These are phyloP conservation scores for Suillus weaverae DNA, from an alignment of 768 basidiomycete genomes.

Conservation along the genomic window DNA sequence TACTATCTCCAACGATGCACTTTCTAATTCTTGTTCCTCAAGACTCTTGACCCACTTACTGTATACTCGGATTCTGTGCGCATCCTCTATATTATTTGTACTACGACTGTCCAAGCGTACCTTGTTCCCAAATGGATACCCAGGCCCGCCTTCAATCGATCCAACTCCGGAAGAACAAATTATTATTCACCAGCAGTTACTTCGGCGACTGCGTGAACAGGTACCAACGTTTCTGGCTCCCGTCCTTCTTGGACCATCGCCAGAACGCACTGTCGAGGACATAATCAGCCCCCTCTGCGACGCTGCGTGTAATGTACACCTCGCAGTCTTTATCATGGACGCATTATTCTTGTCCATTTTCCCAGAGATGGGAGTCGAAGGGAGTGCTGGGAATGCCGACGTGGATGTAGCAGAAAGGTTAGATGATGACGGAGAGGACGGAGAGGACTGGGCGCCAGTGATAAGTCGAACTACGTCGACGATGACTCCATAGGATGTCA, in stretches of 20 bases:
- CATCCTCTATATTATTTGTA: constrained; percentile 50
- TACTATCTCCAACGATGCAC: background rate
- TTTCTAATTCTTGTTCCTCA: background rate
- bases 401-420: background rate
- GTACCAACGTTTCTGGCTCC: constrained; percentile 42
- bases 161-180: constrained; percentile 78
- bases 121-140: constrained; percentile 90
- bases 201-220: constrained; percentile 38
- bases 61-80: constrained; percentile 50
- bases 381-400: background rate
- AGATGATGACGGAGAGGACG: constrained; percentile 4
- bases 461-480: background rate
- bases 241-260: constrained; percentile 55
- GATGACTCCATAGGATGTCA: background rate
- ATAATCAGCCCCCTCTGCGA: constrained; percentile 64
- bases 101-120: constrained; percentile 61
- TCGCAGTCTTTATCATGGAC: constrained; percentile 74
- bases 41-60: constrained; percentile 75
- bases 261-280: constrained; percentile 46
- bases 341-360: constrained; percentile 68
- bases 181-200: constrained; percentile 46
- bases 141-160: constrained; percentile 67
- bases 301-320: constrained; percentile 74
- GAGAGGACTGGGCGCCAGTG: background rate
- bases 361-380: constrained; percentile 64